These are phyloP conservation scores for Dactylorhiza incarnata DNA, from an alignment of 106 monocot genomes.

Conservation along the genomic window DNA sequence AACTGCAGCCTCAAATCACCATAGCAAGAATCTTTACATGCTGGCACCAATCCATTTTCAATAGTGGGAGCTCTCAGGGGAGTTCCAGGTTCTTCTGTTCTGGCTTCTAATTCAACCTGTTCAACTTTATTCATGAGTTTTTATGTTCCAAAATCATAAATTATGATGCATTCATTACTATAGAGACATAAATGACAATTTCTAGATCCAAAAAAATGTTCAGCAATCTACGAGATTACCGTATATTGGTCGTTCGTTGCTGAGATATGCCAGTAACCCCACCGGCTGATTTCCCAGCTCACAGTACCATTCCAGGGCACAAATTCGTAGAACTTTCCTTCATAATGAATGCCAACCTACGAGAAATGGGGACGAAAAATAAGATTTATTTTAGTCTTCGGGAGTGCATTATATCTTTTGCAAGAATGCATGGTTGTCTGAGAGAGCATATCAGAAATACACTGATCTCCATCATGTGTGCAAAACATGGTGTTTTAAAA, in stretches of 20 bases:
- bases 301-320: slow-evolving; percentile 87
- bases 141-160: background rate
- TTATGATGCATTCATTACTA: background rate
- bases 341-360: slow-evolving; percentile 83
- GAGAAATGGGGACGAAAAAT: background rate
- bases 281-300: slow-evolving; percentile 72
- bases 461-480: background rate
- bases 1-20: slow-evolving; percentile 72
- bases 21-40: slow-evolving; percentile 84
- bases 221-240: slow-evolving; percentile 26
- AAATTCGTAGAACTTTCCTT: slow-evolving; percentile 86
- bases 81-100: slow-evolving; percentile 61
- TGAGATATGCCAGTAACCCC: slow-evolving; percentile 81
- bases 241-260: slow-evolving; percentile 59
- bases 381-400: background rate
- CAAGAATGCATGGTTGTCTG: background rate
- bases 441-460: background rate
- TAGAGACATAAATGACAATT: background rate
- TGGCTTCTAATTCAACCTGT: slow-evolving; percentile 79
- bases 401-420: background rate
- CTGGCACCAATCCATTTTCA: slow-evolving; percentile 72
- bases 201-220: background rate
- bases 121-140: background rate
- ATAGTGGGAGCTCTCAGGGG: slow-evolving; percentile 89
- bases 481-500: background rate